These are phyloP conservation scores for Solanum medicagineum DNA, from an alignment of 257 asterid genomes.

Conservation along the genomic window DNA sequence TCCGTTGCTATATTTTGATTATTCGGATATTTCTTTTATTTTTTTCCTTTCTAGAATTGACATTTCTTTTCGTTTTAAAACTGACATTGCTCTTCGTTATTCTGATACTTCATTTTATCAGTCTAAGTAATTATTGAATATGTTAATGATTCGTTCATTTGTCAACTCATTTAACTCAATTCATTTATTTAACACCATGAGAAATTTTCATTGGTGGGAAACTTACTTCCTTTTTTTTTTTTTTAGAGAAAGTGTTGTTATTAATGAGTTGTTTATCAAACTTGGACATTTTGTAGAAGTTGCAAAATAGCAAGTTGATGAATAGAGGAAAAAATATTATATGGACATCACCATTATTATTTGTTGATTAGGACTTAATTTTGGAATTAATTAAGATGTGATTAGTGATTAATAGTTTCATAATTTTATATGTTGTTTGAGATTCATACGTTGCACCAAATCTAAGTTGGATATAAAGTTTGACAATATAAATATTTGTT, in stretches of 20 bases:
- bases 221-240: not conserved
- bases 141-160: not conserved
- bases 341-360: not conserved
- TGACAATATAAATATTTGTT: not conserved
- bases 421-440: not conserved
- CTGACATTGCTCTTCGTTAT: too few relatives aligned
- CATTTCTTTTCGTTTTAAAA: too few relatives aligned
- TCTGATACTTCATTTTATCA: too few relatives aligned
- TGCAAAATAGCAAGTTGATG: not conserved
- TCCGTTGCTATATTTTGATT: too few relatives aligned
- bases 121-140: not conserved
- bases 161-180: not conserved
- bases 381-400: not conserved
- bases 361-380: not conserved
- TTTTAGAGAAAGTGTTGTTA: not conserved
- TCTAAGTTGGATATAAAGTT: not conserved
- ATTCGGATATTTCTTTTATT: too few relatives aligned
- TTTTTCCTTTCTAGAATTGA: too few relatives aligned
- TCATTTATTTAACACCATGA: not conserved
- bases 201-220: not conserved
- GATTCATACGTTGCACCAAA: not conserved
- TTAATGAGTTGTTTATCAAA: not conserved
- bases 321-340: not conserved
- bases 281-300: not conserved
- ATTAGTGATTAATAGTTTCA: not conserved